A percentile compares a stretch with the other conserved stretches of the same genome.
Conservation (phyloP, 306 rosid species). For the Inga oerstediana region DNA sequence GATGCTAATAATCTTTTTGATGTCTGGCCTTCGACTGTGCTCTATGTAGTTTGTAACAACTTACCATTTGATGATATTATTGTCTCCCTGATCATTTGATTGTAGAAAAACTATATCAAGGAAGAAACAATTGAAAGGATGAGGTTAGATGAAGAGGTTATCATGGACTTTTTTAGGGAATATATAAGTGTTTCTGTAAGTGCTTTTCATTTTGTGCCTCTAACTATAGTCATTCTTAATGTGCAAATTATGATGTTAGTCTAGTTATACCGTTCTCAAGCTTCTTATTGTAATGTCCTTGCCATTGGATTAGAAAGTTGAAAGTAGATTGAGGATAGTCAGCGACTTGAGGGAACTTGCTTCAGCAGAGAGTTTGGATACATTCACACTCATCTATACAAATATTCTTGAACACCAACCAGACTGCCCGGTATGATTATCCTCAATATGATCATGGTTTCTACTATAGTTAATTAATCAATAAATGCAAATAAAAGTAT, state of each 20-base stretch:
- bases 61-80: constrained; percentile 28
- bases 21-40: constrained; percentile 20
- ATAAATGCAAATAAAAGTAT: constrained; percentile 2
- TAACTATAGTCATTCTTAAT: constrained; percentile 8
- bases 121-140: constrained; percentile 96
- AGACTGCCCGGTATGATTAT: constrained; percentile 90
- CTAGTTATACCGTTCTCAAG: constrained; percentile 14
- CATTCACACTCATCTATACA: constrained; percentile 84
- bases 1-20: background rate
- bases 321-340: constrained; percentile 74
- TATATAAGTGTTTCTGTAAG: constrained; percentile 88
- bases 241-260: constrained; percentile 18
- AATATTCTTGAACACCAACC: constrained; percentile 98
- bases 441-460: constrained; percentile 22
- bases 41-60: constrained; percentile 15
- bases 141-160: constrained; percentile 97
- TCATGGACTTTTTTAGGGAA: constrained; percentile 95
- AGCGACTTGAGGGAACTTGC: constrained; percentile 95
- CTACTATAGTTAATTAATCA: constrained; percentile 3
- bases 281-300: constrained; percentile 31
- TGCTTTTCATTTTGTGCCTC: constrained; percentile 26
- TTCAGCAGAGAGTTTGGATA: constrained; percentile 94
- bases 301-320: constrained; percentile 75
- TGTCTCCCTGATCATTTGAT: constrained; percentile 30
- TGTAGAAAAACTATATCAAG: constrained; percentile 84